Evolutionary conservation across 2,329 filamentous ascomycete species (phyloP), one percentile per base, ranked within the genome.

Genomic region (Phyllosticta citriasiana): DNA sequence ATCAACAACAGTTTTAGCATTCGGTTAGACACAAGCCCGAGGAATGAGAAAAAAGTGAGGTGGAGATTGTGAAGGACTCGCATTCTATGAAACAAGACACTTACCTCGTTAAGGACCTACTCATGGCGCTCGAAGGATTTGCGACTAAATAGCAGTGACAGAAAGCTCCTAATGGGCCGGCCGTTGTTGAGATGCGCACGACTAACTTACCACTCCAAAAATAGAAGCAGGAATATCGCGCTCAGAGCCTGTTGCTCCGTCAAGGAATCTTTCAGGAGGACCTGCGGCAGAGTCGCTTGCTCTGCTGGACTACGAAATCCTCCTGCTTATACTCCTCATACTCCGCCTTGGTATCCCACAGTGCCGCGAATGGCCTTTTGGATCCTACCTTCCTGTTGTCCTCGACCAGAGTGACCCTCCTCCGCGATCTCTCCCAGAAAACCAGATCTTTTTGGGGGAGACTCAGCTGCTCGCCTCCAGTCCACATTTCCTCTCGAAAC

Each of bases 401-500:
- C 9, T n/a, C 14, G n/a, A 54, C n/a, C 22, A 55, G n/a, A 16
- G 16, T 24, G 1, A 53, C 53, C n/a, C 9, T 26, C n/a, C 24
- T 53, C n/a, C 30, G 22, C 10, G 53, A 19, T n/a, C 10, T 52
- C 58, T 60, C 51, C 58, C 58, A 60, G 9, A 60, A 27, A 6
- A 27, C 35, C 10, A 60, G 16, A 9, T 33, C 25, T 12, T 22
- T 33, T 8, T 6, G 56, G 62, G 10, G 63, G 55, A 40, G 71
- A 64, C 3, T 64, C 67, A 9, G 59, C 57, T 30, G 68, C 68
- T 0, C 71, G 68, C 5, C 63, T 9, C 55, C 67, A 50, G 19
- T 59, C 63, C 72, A 74, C 24, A 69, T 73, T n/a, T 68, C 63
- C 25, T 64, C 67, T 8, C 67, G 69, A 57, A 74, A 74, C 72